Conservation (phyloP, 441 rosid genomes). For the Pelargonium australe region DNA sequence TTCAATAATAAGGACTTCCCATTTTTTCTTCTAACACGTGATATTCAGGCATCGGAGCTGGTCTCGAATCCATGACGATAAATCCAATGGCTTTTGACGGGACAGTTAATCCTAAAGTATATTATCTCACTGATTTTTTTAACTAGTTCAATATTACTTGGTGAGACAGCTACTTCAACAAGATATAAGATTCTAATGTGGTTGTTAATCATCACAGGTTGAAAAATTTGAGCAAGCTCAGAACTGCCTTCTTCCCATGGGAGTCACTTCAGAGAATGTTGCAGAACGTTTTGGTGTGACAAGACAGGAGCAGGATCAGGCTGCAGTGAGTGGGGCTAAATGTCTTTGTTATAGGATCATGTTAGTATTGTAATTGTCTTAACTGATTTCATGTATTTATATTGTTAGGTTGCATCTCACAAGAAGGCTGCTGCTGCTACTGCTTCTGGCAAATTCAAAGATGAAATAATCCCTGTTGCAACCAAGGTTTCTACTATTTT, state of each 20-base stretch:
- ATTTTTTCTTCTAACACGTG: slow-evolving; percentile 8
- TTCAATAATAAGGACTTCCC: slow-evolving; percentile 7
- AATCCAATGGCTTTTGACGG: slow-evolving; percentile 76
- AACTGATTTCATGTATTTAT: slow-evolving; percentile 8
- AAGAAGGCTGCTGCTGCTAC: slow-evolving; percentile 95
- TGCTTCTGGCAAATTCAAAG: slow-evolving; percentile 77
- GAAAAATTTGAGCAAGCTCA: slow-evolving; percentile 68
- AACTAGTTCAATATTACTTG: not conserved
- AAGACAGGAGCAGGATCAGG: slow-evolving; percentile 92
- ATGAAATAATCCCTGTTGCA: slow-evolving; percentile 77
- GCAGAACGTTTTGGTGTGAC: slow-evolving; percentile 88
- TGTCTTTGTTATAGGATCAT: not conserved
- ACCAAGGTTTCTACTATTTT: slow-evolving; percentile 56
- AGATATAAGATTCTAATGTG: slow-evolving; percentile 1
- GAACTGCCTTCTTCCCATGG: slow-evolving; percentile 98
- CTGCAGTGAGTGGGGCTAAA: slow-evolving; percentile 60
- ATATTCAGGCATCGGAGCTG: slow-evolving; percentile 84
- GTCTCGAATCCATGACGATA: slow-evolving; percentile 87
- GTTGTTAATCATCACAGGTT: slow-evolving; percentile 40
- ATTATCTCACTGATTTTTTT: slow-evolving; percentile 3
- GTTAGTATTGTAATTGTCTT: not conserved
- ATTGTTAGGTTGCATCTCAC: slow-evolving; percentile 76
- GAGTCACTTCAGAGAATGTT: slow-evolving; percentile 94
- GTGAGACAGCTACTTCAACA: slow-evolving; percentile 10
- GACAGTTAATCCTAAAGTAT: slow-evolving; percentile 76